Evolutionary conservation across 345 rosid genomes (phyloP).

Genomic region (Euphorbia tirucalli): DNA sequence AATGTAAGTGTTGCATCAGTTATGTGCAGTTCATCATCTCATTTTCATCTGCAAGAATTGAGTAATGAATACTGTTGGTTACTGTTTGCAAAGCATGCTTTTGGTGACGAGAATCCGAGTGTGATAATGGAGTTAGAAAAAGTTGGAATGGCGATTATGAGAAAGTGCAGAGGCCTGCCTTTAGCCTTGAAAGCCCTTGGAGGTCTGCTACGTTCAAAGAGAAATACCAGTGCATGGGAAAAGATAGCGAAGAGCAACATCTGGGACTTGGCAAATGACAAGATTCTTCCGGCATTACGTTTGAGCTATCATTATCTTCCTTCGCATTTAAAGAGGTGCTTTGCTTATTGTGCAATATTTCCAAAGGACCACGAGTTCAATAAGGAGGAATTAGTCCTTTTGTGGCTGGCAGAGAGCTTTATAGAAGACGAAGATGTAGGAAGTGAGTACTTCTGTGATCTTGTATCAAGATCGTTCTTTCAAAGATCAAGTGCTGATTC

Average conservation of each 20-base stretch:
- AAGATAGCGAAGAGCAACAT: neutral
- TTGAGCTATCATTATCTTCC: slow-evolving; percentile 15
- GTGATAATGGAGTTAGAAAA: neutral
- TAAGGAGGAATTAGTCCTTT: slow-evolving; percentile 1
- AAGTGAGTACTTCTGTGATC: neutral
- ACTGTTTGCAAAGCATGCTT: slow-evolving; percentile 9
- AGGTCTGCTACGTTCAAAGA: neutral
- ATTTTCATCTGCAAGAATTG: neutral
- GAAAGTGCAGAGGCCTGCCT: slow-evolving; percentile 16
- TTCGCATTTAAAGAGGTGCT: neutral
- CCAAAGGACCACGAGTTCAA: neutral
- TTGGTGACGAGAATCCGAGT: neutral
- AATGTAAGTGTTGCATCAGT: neutral
- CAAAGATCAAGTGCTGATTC: neutral
- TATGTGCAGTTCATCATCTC: neutral
- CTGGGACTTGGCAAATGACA: slow-evolving; percentile 1
- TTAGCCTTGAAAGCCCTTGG: slow-evolving; percentile 11
- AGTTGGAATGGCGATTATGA: neutral
- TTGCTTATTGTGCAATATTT: slow-evolving; percentile 9
- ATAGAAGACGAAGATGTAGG: neutral
- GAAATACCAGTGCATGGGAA: neutral
- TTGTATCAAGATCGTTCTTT: slow-evolving; percentile 13
- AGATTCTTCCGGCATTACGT: slow-evolving; percentile 8
- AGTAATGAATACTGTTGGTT: slow-evolving; percentile 2
- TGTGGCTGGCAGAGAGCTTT: slow-evolving; percentile 19